A percentile compares a stretch with the other conserved stretches of the same genome.
These are phyloP conservation scores for Bonia amplexicaulis DNA, from an alignment of 176 grass and related monocot genomes.

Conservation along the genomic window DNA sequence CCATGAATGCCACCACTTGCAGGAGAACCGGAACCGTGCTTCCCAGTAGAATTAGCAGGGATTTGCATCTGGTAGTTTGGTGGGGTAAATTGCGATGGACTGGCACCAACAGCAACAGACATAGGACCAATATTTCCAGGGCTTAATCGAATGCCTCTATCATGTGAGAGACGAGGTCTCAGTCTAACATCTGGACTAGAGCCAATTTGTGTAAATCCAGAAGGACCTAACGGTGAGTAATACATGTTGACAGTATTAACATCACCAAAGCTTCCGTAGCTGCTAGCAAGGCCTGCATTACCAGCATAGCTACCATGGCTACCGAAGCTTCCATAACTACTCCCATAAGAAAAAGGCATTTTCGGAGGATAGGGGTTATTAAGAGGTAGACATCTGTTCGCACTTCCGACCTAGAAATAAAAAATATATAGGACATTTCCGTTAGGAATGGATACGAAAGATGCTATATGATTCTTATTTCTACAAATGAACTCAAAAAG, in stretches of 20 bases:
- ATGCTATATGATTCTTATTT: slow-evolving; percentile 3
- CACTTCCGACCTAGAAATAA: slow-evolving; percentile 59
- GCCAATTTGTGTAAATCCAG: slow-evolving; percentile 72
- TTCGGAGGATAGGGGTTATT: slow-evolving; percentile 67
- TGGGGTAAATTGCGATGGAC: slow-evolving; percentile 89
- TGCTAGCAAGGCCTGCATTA: slow-evolving; percentile 62
- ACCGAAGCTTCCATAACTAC: slow-evolving; percentile 85
- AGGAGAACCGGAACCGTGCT: slow-evolving; percentile 68
- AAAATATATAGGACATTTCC: not conserved
- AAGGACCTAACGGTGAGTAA: slow-evolving; percentile 68
- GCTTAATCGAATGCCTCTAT: slow-evolving; percentile 72
- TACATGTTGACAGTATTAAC: slow-evolving; percentile 56
- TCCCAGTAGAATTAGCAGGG: slow-evolving; percentile 54
- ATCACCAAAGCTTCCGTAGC: slow-evolving; percentile 88
- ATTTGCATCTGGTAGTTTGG: slow-evolving; percentile 75
- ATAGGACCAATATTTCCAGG: slow-evolving; percentile 67
- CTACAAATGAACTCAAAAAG: slow-evolving; percentile 12
- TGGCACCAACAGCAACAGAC: slow-evolving; percentile 82
- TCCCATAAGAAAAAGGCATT: slow-evolving; percentile 77
- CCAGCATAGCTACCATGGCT: slow-evolving; percentile 92
- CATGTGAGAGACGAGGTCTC: slow-evolving; percentile 57
- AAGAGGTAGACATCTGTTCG: slow-evolving; percentile 47
- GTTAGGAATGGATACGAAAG: slow-evolving; percentile 14
- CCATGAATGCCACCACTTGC: slow-evolving; percentile 55
- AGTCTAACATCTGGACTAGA: slow-evolving; percentile 72